These are phyloP conservation scores for Cnidoscolus chayamansa DNA, from an alignment of 441 rosid genomes.

Conservation along the genomic window DNA sequence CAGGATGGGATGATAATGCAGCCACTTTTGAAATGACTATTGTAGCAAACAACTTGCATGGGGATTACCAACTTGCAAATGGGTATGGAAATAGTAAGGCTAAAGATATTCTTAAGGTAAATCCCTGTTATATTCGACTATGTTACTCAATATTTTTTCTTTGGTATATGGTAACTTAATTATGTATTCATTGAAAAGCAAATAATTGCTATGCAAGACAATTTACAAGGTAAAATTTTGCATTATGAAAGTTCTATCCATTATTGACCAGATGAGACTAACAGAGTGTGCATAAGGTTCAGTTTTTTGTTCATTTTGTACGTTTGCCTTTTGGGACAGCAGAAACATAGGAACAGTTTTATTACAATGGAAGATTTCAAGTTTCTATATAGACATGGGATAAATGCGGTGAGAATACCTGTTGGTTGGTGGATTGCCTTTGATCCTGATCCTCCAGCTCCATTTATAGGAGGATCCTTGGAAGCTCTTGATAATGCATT, in stretches of 20 bases:
- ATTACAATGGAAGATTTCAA: constrained; percentile 56
- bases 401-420: constrained; percentile 72
- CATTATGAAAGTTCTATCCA: not conserved
- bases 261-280: constrained; percentile 9
- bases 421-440: constrained; percentile 86
- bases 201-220: not conserved
- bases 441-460: constrained; percentile 72
- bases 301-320: not conserved
- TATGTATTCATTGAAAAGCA: not conserved
- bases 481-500: constrained; percentile 72
- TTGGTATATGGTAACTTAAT: not conserved
- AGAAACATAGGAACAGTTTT: constrained; percentile 61
- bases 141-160: not conserved
- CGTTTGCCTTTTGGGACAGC: constrained; percentile 27
- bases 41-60: constrained; percentile 58
- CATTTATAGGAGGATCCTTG: constrained; percentile 60
- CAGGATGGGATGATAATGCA: constrained; percentile 66
- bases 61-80: constrained; percentile 75
- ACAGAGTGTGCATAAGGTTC: not conserved
- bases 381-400: constrained; percentile 55
- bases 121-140: constrained; percentile 2
- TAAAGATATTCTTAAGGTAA: constrained; percentile 62
- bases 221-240: not conserved
- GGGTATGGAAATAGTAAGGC: constrained; percentile 58
- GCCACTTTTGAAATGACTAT: constrained; percentile 64